Base-by-base conservation (phyloP, 768 basidiomycete genomes). In the Coprinellus micaceus region DNA sequence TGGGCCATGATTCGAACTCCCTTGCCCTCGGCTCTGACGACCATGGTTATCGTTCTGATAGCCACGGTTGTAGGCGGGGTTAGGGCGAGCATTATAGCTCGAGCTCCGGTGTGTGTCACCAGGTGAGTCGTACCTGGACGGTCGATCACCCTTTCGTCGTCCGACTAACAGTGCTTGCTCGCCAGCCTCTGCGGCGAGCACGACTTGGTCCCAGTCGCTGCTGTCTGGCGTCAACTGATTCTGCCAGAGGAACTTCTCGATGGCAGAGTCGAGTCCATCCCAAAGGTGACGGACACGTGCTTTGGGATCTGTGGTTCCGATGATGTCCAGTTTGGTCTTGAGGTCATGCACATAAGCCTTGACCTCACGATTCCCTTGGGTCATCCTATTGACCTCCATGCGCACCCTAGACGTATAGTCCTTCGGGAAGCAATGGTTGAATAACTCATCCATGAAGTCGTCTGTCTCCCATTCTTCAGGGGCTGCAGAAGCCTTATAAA, bases 211-310 rank as follows among this genome's bases (percentile, higher is more conserved):
- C 63, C 69, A 73, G 0, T 50, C 41, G 0, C 70, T 68, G 0
- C 54, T 48, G 3, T 74, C 67, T 0, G 71, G 72, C 19, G 69
- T 70, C 0, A 71, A 58, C 1, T 66, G 53, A 4, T 71, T 61
- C 25, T 59, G 57, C 66, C 68, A 73, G 0, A 76, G 55, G 6
- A 65, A 59, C 4, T 59, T 47, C 29, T 72, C 70, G 2, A 77
- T 69, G 5, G 54, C 25, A 0, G 45, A n/a, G 0, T 56, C 43
- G 0, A 72, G 46, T 0, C 76, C 73, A 17, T 67, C 60, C 75
- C 74, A 80, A 0, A 80, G 60, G 30, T 66, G 64, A 29, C 67
- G 57, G 0, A 77, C 71, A 13, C 64, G 52, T 2, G 74, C 71
- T 0, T 59, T 54, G 4, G 71, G 62, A 12, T 67, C 62, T 0